Base-by-base conservation (phyloP, 208 protist genomes). In the Acanthamoeba lugdunensis region DNA sequence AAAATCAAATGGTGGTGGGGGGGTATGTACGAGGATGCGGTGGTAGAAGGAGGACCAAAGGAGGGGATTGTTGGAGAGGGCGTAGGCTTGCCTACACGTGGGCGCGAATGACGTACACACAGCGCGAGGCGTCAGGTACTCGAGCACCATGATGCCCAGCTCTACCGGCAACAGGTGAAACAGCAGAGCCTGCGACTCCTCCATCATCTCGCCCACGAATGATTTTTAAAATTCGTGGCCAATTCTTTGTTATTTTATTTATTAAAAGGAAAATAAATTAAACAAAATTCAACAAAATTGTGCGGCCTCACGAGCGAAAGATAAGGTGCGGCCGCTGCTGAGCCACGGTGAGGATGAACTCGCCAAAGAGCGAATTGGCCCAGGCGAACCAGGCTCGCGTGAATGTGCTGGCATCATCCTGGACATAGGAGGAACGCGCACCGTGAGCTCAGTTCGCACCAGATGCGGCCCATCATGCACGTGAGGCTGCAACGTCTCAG, bases 321-420 rank as follows among this genome's bases (percentile, higher is more conserved):
- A 91, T 91, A 25, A 91, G 85, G 37, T 91, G 85, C 0, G 85
- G 85, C n/a, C 85, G 4, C 65, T 91, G 41, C 28, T 73, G 21
- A 21, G 85, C 85, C 85, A 91, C 41, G 11, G 56, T 73, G 41
- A 91, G 45, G 41, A 91, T 91, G 41, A 91, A n/a, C 85, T 91
- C 85, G 33, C 94, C 94, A 33, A 95, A 95, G 77, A 95, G 93
- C 21, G 91, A 28, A 61, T 95, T 95, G 41, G 94, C 94, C 94
- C 94, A 95, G 37, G 94, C 93, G 41, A 95, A 95, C 94, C 94
- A 95, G 25, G 94, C n/a, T 5, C 94, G 45, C 2, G 94, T 95
- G 87, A 94, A 95, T 5, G 58, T 37, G 67, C 33, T 41, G 7
- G 94, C n/a, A 21, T 95, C 94, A 37, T 95, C 94, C 30, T 79